A percentile compares a stretch with the other conserved stretches of the same genome.
phyloP scores from a whole-genome alignment of 176 grass and related monocot genomes.

The Alopecurus myosuroides region DNA sequence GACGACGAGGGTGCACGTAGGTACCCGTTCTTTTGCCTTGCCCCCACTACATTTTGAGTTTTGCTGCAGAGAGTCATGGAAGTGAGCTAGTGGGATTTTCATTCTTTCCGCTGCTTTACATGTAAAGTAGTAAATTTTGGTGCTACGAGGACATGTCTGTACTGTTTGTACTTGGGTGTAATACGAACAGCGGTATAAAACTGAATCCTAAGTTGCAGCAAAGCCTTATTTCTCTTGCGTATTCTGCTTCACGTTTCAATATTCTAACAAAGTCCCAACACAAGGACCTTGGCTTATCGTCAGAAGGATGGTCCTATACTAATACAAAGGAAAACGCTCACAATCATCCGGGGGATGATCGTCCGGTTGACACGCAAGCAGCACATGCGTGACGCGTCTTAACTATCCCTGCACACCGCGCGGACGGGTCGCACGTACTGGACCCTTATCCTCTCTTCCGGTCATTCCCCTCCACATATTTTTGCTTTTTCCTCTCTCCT shows the following conservation, averaged over 20 bases:
- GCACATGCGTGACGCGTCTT: too few relatives aligned
- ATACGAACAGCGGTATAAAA: conserved; percentile 25
- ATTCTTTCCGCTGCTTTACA: conserved; percentile 45
- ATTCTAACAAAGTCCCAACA: not conserved
- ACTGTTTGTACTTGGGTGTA: conserved; percentile 50
- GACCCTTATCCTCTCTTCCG: too few relatives aligned
- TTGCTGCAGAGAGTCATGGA: conserved; percentile 33
- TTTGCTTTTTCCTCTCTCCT: too few relatives aligned
- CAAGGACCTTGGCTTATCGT: not conserved
- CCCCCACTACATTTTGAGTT: conserved; percentile 13
- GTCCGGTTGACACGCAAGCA: too few relatives aligned
- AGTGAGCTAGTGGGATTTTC: conserved; percentile 39
- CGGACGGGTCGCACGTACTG: too few relatives aligned
- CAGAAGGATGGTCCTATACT: not conserved
- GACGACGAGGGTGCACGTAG: conserved; percentile 31
- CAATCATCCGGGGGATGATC: too few relatives aligned
- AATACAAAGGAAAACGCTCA: too few relatives aligned
- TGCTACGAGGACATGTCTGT: conserved; percentile 32
- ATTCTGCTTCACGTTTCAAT: not conserved
- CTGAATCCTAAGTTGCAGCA: conserved; percentile 9
- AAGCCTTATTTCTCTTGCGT: not conserved
- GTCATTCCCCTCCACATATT: too few relatives aligned
- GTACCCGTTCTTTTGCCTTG: conserved; percentile 29
- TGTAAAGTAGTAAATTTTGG: conserved; percentile 77
- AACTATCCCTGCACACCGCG: too few relatives aligned